Evolutionary conservation across 441 rosid genomes (phyloP).

Genomic region (Macaranga tanarius): DNA sequence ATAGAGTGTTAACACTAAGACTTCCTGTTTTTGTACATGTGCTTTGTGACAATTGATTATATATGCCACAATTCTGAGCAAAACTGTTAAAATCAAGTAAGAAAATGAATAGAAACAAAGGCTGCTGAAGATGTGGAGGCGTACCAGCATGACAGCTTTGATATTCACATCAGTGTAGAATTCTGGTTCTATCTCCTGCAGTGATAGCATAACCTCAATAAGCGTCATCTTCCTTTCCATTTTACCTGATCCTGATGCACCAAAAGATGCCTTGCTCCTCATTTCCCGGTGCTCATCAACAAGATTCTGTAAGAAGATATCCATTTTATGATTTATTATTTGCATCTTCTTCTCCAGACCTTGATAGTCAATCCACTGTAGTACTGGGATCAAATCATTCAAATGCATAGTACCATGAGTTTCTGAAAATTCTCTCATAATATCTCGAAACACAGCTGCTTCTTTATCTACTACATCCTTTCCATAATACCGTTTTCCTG

Average conservation of each 20-base stretch:
- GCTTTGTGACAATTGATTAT: too few relatives aligned
- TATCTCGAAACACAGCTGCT: conserved; percentile 24
- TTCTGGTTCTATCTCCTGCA: conserved; percentile 33
- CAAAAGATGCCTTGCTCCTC: neutral
- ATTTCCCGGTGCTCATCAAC: conserved; percentile 23
- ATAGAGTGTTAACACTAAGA: too few relatives aligned
- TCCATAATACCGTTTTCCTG: conserved; percentile 31
- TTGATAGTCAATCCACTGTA: conserved; percentile 31
- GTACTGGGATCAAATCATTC: conserved; percentile 30
- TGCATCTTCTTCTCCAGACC: conserved; percentile 32
- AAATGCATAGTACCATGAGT: conserved; percentile 16
- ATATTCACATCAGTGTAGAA: conserved; percentile 25
- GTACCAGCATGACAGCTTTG: conserved; percentile 33
- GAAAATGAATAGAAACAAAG: too few relatives aligned
- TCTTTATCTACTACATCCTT: conserved; percentile 24
- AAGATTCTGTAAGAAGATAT: conserved; percentile 27
- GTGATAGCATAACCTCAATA: conserved; percentile 25
- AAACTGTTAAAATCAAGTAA: too few relatives aligned
- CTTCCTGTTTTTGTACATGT: too few relatives aligned
- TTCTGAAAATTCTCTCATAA: conserved; percentile 22
- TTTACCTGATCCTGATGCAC: neutral
- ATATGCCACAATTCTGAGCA: too few relatives aligned
- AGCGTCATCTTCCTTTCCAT: conserved; percentile 6
- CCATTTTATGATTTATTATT: conserved; percentile 22
- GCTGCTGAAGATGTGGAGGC: too few relatives aligned